A percentile compares a stretch with the other conserved stretches of the same genome.
Conservation (phyloP, 1,284 basidiomycete species). For the Leucoagaricus sp. region DNA sequence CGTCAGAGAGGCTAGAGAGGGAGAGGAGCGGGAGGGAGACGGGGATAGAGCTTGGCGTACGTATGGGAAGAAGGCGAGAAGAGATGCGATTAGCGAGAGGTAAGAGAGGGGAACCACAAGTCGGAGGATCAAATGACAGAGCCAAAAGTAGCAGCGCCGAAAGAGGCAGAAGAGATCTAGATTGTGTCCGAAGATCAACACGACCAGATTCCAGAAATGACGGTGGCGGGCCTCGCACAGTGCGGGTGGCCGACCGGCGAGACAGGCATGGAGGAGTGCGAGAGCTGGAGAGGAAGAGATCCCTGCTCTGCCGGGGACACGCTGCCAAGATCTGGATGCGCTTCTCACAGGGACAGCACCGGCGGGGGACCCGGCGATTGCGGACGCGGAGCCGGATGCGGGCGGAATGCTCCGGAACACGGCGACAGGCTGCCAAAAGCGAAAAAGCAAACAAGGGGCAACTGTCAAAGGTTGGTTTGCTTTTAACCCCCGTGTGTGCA, state of each 20-base stretch:
- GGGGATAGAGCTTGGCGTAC: slow-evolving; percentile 7
- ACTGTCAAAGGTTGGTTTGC: background rate
- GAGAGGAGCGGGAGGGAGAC: background rate
- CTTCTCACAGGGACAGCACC: slow-evolving; percentile 8
- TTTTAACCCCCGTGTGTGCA: background rate
- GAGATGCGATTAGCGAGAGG: slow-evolving; percentile 8
- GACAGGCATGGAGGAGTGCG: slow-evolving; percentile 10
- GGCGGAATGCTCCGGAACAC: slow-evolving; percentile 1
- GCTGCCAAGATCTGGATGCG: slow-evolving; percentile 6
- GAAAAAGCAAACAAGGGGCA: slow-evolving; percentile 1
- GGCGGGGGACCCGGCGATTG: slow-evolving; percentile 5
- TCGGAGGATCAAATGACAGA: slow-evolving; percentile 13
- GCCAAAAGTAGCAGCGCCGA: background rate
- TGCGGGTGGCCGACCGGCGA: slow-evolving; percentile 5
- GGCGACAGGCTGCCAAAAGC: background rate
- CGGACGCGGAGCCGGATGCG: background rate
- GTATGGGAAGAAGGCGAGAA: slow-evolving; percentile 12
- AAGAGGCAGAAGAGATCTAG: slow-evolving; percentile 3
- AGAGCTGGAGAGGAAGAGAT: slow-evolving; percentile 1
- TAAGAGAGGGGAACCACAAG: slow-evolving; percentile 4
- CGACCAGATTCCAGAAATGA: background rate
- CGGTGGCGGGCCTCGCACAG: background rate
- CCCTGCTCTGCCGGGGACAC: slow-evolving; percentile 12
- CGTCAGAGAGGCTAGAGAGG: background rate
- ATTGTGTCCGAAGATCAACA: slow-evolving; percentile 11